A percentile compares a stretch with the other conserved stretches of the same genome.
These are phyloP conservation scores for Knufia petricola DNA, from an alignment of 2,329 filamentous ascomycete genomes.

Conservation along the genomic window DNA sequence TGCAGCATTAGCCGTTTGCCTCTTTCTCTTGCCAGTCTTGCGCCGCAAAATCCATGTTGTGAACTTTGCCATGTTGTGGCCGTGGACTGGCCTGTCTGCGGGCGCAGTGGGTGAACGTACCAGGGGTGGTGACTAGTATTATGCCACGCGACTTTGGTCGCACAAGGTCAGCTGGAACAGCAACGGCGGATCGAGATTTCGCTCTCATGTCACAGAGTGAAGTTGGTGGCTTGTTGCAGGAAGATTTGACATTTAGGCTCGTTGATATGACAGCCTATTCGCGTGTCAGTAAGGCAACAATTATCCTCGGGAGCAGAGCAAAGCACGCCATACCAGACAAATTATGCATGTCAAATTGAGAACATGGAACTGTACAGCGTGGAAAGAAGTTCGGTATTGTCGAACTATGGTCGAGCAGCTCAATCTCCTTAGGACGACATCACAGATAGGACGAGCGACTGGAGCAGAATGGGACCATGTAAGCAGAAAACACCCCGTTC, in stretches of 20 bases:
- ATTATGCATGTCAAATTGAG: not conserved
- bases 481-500: no score
- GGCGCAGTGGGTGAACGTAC: constrained; percentile 5
- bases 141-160: constrained; percentile 7
- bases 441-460: not conserved
- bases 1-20: constrained; percentile 9
- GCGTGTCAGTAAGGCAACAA: constrained; percentile 1
- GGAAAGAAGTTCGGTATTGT: no score
- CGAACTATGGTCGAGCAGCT: no score
- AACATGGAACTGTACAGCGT: no score
- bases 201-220: constrained; percentile 11
- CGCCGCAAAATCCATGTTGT: not conserved
- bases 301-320: not conserved
- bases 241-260: not conserved
- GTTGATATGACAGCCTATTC: not conserved
- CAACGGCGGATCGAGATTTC: constrained; percentile 8
- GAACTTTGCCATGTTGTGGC: not conserved
- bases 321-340: constrained; percentile 7
- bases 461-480: not conserved
- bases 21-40: constrained; percentile 3
- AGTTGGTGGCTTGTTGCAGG: not conserved
- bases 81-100: not conserved
- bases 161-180: constrained; percentile 11
- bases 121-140: not conserved
- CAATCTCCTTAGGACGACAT: no score